A percentile compares a stretch with the other conserved stretches of the same genome.
Evolutionary conservation across 2,329 filamentous ascomycete genomes (phyloP).

Genomic region (Graphiopsis chlorocephala): DNA sequence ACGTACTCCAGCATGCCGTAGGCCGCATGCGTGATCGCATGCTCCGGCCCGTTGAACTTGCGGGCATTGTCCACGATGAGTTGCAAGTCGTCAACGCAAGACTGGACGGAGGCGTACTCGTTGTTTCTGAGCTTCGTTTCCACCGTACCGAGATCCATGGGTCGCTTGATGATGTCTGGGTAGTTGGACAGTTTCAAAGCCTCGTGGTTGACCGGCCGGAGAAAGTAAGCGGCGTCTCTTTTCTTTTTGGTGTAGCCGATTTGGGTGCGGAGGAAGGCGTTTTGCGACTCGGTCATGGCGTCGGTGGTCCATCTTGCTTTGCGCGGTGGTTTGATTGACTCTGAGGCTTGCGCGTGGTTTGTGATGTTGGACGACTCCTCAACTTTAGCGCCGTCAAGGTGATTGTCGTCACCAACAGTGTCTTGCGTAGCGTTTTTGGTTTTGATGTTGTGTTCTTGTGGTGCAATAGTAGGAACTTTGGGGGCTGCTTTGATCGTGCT

Average conservation of each 20-base stretch:
- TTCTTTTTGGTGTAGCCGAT: conserved; percentile 81
- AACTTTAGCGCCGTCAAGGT: background rate
- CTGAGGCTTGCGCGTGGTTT: background rate
- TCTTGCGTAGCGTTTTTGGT: background rate
- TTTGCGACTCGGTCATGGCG: conserved; percentile 58
- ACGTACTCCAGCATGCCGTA: conserved; percentile 60
- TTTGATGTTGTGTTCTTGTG: background rate
- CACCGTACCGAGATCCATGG: conserved; percentile 11
- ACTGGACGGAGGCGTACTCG: conserved; percentile 65
- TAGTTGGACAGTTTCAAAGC: conserved; percentile 61
- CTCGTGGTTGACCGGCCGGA: conserved; percentile 71
- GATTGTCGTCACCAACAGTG: no score
- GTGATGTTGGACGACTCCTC: background rate
- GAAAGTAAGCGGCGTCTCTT: conserved; percentile 73
- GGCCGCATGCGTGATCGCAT: conserved; percentile 70
- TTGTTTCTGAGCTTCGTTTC: conserved; percentile 73
- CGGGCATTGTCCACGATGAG: conserved; percentile 77
- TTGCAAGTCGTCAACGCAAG: conserved; percentile 70
- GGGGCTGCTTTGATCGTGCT: background rate
- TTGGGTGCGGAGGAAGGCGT: conserved; percentile 61
- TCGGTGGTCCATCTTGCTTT: conserved; percentile 34
- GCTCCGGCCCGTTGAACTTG: conserved; percentile 76
- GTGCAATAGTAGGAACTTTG: background rate
- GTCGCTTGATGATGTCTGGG: background rate
- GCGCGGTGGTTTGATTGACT: background rate